phyloP scores from a whole-genome alignment of 1,139 yeast species.

The Sugiyamaella grinbergsii region DNA sequence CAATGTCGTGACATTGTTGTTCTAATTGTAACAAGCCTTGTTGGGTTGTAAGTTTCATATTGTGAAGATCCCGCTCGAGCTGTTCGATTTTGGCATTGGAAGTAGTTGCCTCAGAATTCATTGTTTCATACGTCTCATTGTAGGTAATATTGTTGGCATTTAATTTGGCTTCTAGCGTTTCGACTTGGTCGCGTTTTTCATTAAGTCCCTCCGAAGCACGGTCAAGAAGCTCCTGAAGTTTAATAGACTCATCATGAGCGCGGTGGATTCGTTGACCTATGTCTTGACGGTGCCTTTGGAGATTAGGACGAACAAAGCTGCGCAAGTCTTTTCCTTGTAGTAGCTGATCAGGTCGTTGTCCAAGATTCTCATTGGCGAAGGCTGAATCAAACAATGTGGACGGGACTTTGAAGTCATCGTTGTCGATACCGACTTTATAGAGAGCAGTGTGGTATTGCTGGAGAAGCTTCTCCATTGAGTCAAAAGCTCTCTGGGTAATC shows the following conservation, averaged over 20 bases:
- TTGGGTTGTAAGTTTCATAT: slow-evolving; percentile 54
- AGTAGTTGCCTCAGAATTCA: slow-evolving; percentile 56
- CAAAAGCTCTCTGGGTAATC: slow-evolving; percentile 52
- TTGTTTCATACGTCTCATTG: slow-evolving; percentile 60
- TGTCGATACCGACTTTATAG: slow-evolving; percentile 48
- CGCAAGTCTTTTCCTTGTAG: slow-evolving; percentile 40
- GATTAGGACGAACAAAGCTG: slow-evolving; percentile 43
- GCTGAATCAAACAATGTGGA: slow-evolving; percentile 37
- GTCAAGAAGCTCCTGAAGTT: slow-evolving; percentile 63
- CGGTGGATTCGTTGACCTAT: slow-evolving; percentile 54
- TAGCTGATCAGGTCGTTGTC: slow-evolving; percentile 48
- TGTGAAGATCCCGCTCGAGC: slow-evolving; percentile 61
- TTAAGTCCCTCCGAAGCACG: slow-evolving; percentile 54
- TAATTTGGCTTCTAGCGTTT: slow-evolving; percentile 59
- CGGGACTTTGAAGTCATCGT: slow-evolving; percentile 39
- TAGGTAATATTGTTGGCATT: slow-evolving; percentile 56
- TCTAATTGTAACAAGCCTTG: slow-evolving; percentile 60
- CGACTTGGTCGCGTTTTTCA: slow-evolving; percentile 62
- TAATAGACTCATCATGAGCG: slow-evolving; percentile 60
- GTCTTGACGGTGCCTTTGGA: slow-evolving; percentile 52
- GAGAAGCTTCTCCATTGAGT: slow-evolving; percentile 54
- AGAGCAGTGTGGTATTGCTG: slow-evolving; percentile 59
- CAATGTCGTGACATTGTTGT: slow-evolving; percentile 56
- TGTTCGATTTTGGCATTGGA: slow-evolving; percentile 67
- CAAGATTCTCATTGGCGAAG: slow-evolving; percentile 44